Evolutionary conservation across 106 monocot genomes (phyloP).

Genomic region (Narthecium ossifragum): DNA sequence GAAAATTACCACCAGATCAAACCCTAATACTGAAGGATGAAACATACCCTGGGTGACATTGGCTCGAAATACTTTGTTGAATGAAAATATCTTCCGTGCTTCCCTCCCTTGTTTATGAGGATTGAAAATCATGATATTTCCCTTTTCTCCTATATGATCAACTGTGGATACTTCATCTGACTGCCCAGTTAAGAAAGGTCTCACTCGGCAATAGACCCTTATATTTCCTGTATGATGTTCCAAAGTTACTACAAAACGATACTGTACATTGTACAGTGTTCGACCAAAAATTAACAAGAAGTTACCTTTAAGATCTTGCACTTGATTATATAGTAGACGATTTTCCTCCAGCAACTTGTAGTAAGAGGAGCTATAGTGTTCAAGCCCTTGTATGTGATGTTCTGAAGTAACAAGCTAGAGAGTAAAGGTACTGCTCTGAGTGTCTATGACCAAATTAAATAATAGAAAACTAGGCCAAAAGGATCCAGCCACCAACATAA

Average conservation of each 20-base stretch:
- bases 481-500: too few species aligned
- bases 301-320: conserved; percentile 43
- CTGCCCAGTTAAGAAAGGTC: conserved; percentile 22
- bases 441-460: too few species aligned
- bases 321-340: conserved; percentile 37
- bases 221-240: conserved; percentile 27
- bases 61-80: conserved; percentile 41
- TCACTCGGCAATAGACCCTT: conserved; percentile 40
- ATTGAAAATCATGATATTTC: conserved; percentile 35
- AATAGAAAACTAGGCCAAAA: too few species aligned
- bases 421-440: neutral
- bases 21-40: too few species aligned
- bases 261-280: too few species aligned
- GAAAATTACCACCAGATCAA: neutral
- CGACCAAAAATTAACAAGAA: neutral
- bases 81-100: conserved; percentile 29
- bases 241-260: too few species aligned
- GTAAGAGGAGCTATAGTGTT: conserved; percentile 18
- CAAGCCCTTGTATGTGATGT: conserved; percentile 20
- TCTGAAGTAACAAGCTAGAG: conserved; percentile 9
- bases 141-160: conserved; percentile 46
- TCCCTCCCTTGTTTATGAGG: conserved; percentile 38
- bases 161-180: conserved; percentile 21
- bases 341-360: conserved; percentile 37
- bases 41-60: conserved; percentile 26